phyloP scores from a whole-genome alignment of 2,329 filamentous ascomycete genomes.

The Alternaria solani region DNA sequence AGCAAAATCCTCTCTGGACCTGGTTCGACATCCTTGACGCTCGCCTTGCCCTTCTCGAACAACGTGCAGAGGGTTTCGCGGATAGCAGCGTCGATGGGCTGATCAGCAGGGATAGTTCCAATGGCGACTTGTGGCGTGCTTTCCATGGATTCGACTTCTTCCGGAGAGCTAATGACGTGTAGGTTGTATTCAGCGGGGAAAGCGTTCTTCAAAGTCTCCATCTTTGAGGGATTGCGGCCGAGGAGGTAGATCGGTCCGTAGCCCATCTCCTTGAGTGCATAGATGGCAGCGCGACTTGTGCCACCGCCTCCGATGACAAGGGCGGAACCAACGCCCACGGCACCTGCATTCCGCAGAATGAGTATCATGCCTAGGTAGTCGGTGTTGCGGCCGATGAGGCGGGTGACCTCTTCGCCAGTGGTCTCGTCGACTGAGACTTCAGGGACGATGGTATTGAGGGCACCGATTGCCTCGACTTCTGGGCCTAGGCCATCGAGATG shows the following conservation, averaged over 20 bases:
- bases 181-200: constrained; percentile 80
- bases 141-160: constrained; percentile 56
- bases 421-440: constrained; percentile 48
- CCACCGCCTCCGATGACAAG: constrained; percentile 92
- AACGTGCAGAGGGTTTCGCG: constrained; percentile 68
- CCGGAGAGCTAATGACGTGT: constrained; percentile 59
- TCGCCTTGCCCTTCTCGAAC: constrained; percentile 52
- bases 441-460: constrained; percentile 91
- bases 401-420: constrained; percentile 54
- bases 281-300: constrained; percentile 90
- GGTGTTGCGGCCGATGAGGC: constrained; percentile 87
- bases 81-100: constrained; percentile 77
- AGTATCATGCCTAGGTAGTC: constrained; percentile 94
- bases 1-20: constrained; percentile 66
- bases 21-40: constrained; percentile 18
- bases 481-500: constrained; percentile 81
- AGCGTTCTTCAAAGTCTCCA: constrained; percentile 70
- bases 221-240: constrained; percentile 76
- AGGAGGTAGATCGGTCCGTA: constrained; percentile 88
- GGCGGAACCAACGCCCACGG: constrained; percentile 60
- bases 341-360: constrained; percentile 74
- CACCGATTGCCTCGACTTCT: constrained; percentile 83
- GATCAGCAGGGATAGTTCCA: constrained; percentile 89
- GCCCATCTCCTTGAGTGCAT: constrained; percentile 82
- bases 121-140: constrained; percentile 75